A percentile compares a stretch with the other conserved stretches of the same genome.
Conservation (phyloP, 164 flowering plant species). For the Chimonanthus praecox region DNA sequence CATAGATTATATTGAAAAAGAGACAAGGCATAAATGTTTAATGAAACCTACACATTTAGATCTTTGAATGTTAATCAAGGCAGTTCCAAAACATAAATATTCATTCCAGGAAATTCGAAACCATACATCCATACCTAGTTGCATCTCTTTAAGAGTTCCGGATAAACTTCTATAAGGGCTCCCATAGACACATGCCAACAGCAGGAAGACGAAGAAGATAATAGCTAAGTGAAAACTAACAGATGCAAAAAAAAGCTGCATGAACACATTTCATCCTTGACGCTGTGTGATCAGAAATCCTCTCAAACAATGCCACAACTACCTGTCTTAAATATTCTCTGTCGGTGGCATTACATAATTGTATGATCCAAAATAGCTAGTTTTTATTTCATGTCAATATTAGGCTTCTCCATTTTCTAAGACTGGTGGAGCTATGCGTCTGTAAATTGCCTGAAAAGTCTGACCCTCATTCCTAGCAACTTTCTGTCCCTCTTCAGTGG, state of each 20-base stretch:
- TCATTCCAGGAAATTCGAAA: background rate
- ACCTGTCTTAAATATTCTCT: background rate
- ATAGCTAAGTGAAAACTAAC: too few species aligned
- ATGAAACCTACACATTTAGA: background rate
- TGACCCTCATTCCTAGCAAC: constrained; percentile 85
- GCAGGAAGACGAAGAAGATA: background rate
- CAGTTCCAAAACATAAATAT: background rate
- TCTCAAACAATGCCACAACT: background rate
- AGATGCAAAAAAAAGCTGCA: background rate
- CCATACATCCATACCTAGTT: background rate
- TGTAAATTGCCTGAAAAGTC: constrained; percentile 65
- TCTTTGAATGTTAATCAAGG: background rate
- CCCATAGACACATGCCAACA: background rate
- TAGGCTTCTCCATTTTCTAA: background rate
- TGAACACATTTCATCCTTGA: background rate
- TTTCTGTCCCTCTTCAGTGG: constrained; percentile 94
- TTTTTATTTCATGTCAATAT: background rate
- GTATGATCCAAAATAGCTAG: background rate
- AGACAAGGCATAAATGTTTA: background rate
- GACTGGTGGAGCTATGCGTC: constrained; percentile 35
- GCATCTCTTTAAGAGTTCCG: too few species aligned
- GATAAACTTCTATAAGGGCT: too few species aligned
- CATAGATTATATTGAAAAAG: background rate
- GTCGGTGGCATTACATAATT: background rate
- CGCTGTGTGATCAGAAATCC: background rate